These are phyloP conservation scores for Collybia mongolica DNA, from an alignment of 768 basidiomycete species.

Conservation along the genomic window DNA sequence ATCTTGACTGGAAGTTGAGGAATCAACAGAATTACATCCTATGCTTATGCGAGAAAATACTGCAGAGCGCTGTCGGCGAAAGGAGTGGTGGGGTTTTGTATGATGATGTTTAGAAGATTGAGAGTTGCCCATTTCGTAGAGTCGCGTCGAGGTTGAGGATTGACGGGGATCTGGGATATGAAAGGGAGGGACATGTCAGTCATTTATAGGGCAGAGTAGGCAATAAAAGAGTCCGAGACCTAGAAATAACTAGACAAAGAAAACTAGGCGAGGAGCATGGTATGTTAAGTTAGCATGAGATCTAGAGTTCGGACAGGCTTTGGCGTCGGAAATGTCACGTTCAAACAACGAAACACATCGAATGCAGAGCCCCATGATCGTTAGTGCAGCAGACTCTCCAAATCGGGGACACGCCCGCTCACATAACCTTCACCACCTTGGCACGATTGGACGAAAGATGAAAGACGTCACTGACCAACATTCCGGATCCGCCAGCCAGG, in stretches of 20 bases:
- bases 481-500: constrained; percentile 13
- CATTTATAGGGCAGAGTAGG: constrained; percentile 11
- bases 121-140: constrained; percentile 30
- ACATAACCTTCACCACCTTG: constrained; percentile 4
- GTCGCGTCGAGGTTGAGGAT: neutral
- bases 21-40: constrained; percentile 34
- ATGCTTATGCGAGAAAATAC: constrained; percentile 38
- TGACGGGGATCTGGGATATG: neutral
- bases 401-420: constrained; percentile 6
- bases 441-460: constrained; percentile 4
- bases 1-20: constrained; percentile 31
- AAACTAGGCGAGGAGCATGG: constrained; percentile 13
- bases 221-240: constrained; percentile 1
- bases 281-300: constrained; percentile 6
- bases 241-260: constrained; percentile 8
- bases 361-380: constrained; percentile 3
- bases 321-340: constrained; percentile 17
- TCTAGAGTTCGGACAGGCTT: constrained; percentile 2
- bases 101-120: constrained; percentile 19
- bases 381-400: constrained; percentile 8
- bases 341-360: neutral
- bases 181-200: neutral
- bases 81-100: constrained; percentile 16
- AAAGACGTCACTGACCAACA: constrained; percentile 4
- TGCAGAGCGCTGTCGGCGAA: constrained; percentile 31